Evolutionary conservation across 108 stramenopile species (phyloP).

Genomic region (Stephanodiscus triporus): DNA sequence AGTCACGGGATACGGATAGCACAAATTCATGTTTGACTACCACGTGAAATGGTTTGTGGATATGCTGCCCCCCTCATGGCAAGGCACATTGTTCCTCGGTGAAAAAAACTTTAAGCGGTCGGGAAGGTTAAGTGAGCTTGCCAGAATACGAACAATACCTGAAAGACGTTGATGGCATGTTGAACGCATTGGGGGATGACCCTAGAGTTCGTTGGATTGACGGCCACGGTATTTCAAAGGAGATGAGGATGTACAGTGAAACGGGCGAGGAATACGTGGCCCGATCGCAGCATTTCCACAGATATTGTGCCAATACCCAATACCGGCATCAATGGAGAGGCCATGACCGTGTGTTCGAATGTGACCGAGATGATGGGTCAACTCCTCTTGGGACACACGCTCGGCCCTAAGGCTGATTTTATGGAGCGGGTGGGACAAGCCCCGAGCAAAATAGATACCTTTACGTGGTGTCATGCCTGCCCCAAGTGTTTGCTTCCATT

Average conservation of each 20-base stretch:
- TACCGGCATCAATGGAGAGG: background rate
- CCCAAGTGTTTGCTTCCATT: constrained; percentile 37
- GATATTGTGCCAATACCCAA: constrained; percentile 12
- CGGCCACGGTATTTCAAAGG: constrained; percentile 38
- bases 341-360: constrained; percentile 30
- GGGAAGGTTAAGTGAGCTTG: constrained; percentile 8
- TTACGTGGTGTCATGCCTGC: constrained; percentile 36
- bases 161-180: background rate
- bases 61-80: constrained; percentile 25
- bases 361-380: constrained; percentile 43
- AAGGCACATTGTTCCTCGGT: constrained; percentile 28
- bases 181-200: constrained; percentile 17
- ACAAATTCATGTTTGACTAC: constrained; percentile 33
- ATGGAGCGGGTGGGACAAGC: constrained; percentile 2
- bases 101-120: constrained; percentile 31
- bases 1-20: constrained; percentile 13
- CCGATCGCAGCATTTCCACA: constrained; percentile 51
- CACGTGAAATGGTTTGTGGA: constrained; percentile 23
- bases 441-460: background rate
- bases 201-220: constrained; percentile 39
- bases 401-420: constrained; percentile 23
- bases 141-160: constrained; percentile 14
- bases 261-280: constrained; percentile 28
- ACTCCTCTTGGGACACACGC: constrained; percentile 36
- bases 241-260: constrained; percentile 40